Conservation (phyloP, 345 rosid species). For the Laguncularia racemosa region DNA sequence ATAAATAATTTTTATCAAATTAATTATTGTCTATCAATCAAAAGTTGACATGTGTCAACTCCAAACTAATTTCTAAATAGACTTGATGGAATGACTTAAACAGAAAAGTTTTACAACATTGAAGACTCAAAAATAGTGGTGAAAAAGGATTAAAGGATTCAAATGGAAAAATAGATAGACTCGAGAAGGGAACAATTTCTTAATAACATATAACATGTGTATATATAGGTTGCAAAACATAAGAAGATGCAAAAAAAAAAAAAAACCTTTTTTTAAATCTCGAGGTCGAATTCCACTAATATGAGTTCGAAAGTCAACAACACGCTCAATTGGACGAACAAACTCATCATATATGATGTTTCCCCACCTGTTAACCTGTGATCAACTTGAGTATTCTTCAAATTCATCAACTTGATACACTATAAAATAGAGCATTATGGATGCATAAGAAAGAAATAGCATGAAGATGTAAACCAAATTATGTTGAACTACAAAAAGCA, state of each 20-base stretch:
- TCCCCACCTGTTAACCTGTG: slow-evolving; percentile 90
- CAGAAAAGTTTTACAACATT: too few relatives aligned
- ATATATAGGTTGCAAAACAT: slow-evolving; percentile 4
- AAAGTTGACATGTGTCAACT: not conserved
- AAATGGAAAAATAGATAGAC: too few relatives aligned
- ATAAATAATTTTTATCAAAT: too few relatives aligned
- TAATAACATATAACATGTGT: not conserved
- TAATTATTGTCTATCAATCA: not conserved
- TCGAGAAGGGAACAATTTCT: too few relatives aligned
- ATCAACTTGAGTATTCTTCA: slow-evolving; percentile 16
- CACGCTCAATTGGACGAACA: slow-evolving; percentile 86
- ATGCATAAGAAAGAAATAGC: not conserved
- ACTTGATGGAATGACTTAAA: too few relatives aligned
- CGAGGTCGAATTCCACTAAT: slow-evolving; percentile 89
- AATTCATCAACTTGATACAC: slow-evolving; percentile 9
- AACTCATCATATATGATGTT: slow-evolving; percentile 85
- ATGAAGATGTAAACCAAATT: too few relatives aligned
- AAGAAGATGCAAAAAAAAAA: slow-evolving; percentile 5
- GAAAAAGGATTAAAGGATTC: too few relatives aligned
- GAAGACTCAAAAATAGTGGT: too few relatives aligned
- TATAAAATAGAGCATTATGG: not conserved
- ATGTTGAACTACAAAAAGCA: too few relatives aligned
- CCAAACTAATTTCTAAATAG: not conserved
- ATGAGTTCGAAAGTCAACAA: slow-evolving; percentile 79
- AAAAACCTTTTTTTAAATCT: slow-evolving; percentile 77